phyloP scores from a whole-genome alignment of 164 flowering plant genomes.

The Sedum album region DNA sequence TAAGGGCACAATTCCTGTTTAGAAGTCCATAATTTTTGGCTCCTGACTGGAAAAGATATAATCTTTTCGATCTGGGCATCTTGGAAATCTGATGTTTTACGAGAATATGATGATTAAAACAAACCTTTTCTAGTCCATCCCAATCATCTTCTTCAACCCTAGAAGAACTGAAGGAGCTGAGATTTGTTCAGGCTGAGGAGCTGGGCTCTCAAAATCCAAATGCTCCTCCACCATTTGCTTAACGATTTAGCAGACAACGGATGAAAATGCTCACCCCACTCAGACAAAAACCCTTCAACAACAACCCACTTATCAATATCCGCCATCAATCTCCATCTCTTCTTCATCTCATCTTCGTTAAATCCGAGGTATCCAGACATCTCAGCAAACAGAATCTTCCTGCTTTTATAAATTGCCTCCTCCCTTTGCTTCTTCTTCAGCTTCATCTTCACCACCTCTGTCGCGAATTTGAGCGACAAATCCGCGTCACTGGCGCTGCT shows the following conservation, averaged over 20 bases:
- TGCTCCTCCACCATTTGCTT: conserved; percentile 66
- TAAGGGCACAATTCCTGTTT: conserved; percentile 16
- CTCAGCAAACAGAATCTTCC: conserved; percentile 42
- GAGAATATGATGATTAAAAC: neutral
- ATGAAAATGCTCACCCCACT: conserved; percentile 62
- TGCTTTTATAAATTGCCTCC: conserved; percentile 72
- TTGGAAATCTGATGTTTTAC: neutral
- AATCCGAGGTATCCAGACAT: conserved; percentile 32
- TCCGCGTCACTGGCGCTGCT: conserved; percentile 28
- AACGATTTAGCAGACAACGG: conserved; percentile 68
- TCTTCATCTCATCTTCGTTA: conserved; percentile 38
- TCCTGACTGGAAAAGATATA: neutral
- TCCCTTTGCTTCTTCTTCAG: conserved; percentile 26
- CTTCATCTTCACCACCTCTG: conserved; percentile 30
- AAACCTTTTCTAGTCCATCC: neutral
- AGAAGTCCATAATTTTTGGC: neutral
- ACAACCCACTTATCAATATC: conserved; percentile 50
- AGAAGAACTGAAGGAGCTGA: neutral
- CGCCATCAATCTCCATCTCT: conserved; percentile 41
- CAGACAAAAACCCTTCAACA: conserved; percentile 51
- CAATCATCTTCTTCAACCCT: neutral
- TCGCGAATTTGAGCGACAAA: conserved; percentile 37
- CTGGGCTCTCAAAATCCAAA: conserved; percentile 13
- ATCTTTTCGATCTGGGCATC: neutral
- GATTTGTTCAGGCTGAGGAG: neutral